Percentiles rank a stretch among this genome's conserved stretches.
Evolutionary conservation across 768 basidiomycete species (phyloP).

Genomic region (Boletus rubroflammeus): DNA sequence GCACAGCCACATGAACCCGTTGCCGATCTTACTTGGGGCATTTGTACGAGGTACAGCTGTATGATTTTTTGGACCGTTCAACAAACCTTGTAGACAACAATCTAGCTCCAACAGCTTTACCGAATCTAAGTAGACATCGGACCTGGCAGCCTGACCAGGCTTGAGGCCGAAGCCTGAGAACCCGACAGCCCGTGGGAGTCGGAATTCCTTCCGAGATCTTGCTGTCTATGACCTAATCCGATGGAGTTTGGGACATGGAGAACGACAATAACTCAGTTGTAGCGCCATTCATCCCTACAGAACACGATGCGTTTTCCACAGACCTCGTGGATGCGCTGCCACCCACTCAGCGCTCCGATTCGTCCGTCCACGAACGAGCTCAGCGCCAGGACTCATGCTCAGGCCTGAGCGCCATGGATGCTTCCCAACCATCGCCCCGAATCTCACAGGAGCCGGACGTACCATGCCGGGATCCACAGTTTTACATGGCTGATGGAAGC

Average conservation of each 20-base stretch:
- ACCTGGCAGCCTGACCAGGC: background rate
- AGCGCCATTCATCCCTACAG: conserved; percentile 22
- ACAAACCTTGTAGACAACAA: background rate
- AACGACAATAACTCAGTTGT: conserved; percentile 1
- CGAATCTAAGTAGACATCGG: background rate
- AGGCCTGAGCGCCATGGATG: background rate
- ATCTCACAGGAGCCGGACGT: conserved; percentile 9
- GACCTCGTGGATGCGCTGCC: background rate
- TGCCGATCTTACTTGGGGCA: background rate
- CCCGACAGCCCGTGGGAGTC: background rate
- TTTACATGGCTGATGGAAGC: conserved; percentile 67
- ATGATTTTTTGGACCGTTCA: background rate
- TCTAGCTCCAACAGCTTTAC: background rate
- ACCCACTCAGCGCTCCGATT: conserved; percentile 8
- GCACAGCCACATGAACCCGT: conserved; percentile 22
- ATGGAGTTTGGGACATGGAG: conserved; percentile 12
- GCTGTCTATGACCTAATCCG: conserved; percentile 4
- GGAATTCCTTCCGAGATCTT: background rate
- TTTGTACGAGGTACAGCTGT: no score
- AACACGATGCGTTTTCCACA: conserved; percentile 12
- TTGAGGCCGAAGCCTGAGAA: no score
- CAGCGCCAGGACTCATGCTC: conserved; percentile 8
- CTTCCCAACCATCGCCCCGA: background rate
- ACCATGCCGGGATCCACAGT: conserved; percentile 44
- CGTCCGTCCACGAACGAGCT: conserved; percentile 8